phyloP scores from a whole-genome alignment of 495 filamentous ascomycete species.

The Podospora sp. region DNA sequence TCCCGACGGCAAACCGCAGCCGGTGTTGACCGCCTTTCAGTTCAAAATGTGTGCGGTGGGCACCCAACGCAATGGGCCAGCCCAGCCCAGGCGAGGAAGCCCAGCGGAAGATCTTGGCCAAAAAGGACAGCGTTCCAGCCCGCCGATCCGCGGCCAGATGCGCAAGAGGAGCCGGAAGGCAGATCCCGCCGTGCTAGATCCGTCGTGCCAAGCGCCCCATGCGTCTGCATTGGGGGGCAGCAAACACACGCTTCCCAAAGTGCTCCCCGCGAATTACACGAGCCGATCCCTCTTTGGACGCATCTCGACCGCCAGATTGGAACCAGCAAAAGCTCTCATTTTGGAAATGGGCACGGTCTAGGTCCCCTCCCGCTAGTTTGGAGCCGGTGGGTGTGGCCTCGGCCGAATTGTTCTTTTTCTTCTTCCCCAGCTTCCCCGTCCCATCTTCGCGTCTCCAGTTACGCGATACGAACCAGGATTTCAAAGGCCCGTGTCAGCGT shows the following conservation, averaged over 20 bases:
- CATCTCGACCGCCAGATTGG: neutral
- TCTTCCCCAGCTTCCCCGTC: neutral
- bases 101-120: constrained; percentile 12
- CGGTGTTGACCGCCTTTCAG: constrained; percentile 16
- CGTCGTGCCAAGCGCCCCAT: neutral
- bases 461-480: constrained; percentile 1
- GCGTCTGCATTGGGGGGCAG: constrained; percentile 4
- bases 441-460: neutral
- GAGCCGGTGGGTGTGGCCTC: neutral
- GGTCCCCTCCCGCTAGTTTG: neutral
- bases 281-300: neutral
- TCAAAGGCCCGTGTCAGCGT: constrained; percentile 4
- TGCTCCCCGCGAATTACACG: neutral
- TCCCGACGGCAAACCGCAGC: neutral
- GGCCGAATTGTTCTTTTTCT: constrained; percentile 9
- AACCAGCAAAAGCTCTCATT: neutral
- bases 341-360: neutral
- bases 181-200: constrained; percentile 14
- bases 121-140: constrained; percentile 8
- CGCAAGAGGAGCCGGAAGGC: constrained; percentile 13
- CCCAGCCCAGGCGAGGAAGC: neutral
- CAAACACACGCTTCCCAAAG: neutral
- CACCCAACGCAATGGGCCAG: neutral
- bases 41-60: too few relatives aligned
- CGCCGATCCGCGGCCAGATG: constrained; percentile 20